Evolutionary conservation across 1,139 yeast genomes (phyloP), one percentile per base, ranked within the genome.

Genomic region (Pichia sp.): DNA sequence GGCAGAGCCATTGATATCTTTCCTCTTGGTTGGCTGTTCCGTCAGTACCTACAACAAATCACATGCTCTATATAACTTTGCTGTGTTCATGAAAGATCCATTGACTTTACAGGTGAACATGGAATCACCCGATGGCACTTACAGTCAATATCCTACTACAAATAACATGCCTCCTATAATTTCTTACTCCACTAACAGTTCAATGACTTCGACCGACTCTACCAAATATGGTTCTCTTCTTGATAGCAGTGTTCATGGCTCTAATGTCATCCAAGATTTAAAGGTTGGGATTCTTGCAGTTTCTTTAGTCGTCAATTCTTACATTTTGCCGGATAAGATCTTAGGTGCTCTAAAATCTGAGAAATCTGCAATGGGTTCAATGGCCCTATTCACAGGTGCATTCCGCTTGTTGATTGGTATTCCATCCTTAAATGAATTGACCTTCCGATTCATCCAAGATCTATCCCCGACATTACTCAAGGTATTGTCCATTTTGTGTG

Each of bases 61-160:
- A 9, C 79, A 79, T 63, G 75, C 81, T 0, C 63, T 81, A 7
- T 77, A 75, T 14, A 65, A 63, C 47, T 83, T 80, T 63, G 69
- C 83, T 8, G 46, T 52, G 16, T 54, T 56, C 16, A 48, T 58
- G 46, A 54, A 50, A 42, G 60, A 56, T 16, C 73, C 53, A 48
- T 58, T 55, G 55, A 63, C 59, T 60, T 63, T 59, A 54, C 70
- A 55, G 57, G 61, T 59, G 50, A 61, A 55, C 46, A 60, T 60
- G 47, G 63, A 65, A 33, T 59, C 61, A 24, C 60, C 64, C 10
- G 67, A 67, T 47, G 49, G 42, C 12, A 69, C 52, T 42, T 33
- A 27, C 14, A 36, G 20, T 36, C 17, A 30, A 10, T 10, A 9
- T 14, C 7, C 29, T 6, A 6, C 48, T 38, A 29, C 31, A 36